phyloP scores from a whole-genome alignment of 2,329 filamentous ascomycete species.

The Didymella keratinophila region DNA sequence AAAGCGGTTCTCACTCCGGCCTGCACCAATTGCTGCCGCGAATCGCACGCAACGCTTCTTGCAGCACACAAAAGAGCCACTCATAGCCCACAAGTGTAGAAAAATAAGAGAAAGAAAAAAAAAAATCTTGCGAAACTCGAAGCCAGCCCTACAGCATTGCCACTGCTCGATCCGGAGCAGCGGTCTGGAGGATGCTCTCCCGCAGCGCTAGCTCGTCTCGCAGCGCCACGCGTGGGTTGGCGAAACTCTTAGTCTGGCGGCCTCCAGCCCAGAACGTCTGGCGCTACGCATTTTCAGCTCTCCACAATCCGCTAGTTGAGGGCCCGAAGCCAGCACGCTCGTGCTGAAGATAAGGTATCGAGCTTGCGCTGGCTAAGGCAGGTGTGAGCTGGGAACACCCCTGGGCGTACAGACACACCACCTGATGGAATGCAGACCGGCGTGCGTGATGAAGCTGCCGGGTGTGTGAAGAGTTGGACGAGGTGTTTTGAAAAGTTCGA shows the following conservation, averaged over 20 bases:
- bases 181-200: conserved; percentile 16
- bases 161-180: conserved; percentile 10
- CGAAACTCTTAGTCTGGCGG: background rate
- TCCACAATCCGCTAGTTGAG: conserved; percentile 10
- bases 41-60: background rate
- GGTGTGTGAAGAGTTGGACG: background rate
- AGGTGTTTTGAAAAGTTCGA: conserved; percentile 5
- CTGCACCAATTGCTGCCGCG: background rate
- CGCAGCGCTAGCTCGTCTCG: conserved; percentile 3
- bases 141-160: conserved; percentile 5
- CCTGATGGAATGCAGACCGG: background rate
- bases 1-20: background rate
- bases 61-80: background rate
- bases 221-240: background rate
- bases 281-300: conserved; percentile 15
- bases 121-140: background rate
- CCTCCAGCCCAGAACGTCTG: conserved; percentile 13
- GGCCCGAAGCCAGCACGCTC: background rate
- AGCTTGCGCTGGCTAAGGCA: background rate
- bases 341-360: conserved; percentile 8
- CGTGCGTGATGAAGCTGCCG: conserved; percentile 7
- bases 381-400: conserved; percentile 3
- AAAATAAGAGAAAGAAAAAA: background rate
- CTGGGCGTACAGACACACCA: conserved; percentile 7
- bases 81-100: background rate